phyloP scores from a whole-genome alignment of 2,329 filamentous ascomycete genomes.

The Aspergillus amoenus region DNA sequence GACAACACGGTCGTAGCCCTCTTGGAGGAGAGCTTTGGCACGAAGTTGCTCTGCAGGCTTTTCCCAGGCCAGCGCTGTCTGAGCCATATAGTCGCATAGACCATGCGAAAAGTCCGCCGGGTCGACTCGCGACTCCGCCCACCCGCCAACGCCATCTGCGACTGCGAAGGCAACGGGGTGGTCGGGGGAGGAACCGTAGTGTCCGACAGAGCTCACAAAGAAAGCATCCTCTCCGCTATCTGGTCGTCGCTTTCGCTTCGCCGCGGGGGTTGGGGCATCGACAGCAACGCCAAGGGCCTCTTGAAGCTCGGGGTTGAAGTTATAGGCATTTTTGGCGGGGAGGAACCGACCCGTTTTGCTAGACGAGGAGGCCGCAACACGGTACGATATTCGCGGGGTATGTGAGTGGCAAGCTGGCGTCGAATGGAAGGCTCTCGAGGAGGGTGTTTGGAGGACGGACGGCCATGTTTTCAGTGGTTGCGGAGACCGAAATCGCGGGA shows the following conservation, averaged over 20 bases:
- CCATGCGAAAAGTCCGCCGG: slow-evolving; percentile 94
- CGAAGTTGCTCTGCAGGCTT: slow-evolving; percentile 43
- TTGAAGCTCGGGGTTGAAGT: slow-evolving; percentile 60
- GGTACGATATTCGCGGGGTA: slow-evolving; percentile 58
- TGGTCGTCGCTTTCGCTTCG: slow-evolving; percentile 63
- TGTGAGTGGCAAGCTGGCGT: slow-evolving; percentile 25
- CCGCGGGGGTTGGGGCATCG: slow-evolving; percentile 48
- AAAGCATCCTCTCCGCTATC: slow-evolving; percentile 94
- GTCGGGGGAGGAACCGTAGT: slow-evolving; percentile 40
- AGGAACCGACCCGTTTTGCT: slow-evolving; percentile 70
- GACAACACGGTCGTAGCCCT: slow-evolving; percentile 79
- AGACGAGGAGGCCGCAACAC: slow-evolving; percentile 72
- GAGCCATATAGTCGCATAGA: slow-evolving; percentile 89
- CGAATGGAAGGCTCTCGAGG: slow-evolving; percentile 30
- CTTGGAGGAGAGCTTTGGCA: slow-evolving; percentile 72
- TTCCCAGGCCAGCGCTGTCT: slow-evolving; percentile 63
- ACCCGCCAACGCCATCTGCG: slow-evolving; percentile 93
- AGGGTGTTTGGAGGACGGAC: slow-evolving; percentile 1
- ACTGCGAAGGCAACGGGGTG: slow-evolving; percentile 73
- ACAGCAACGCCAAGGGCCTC: slow-evolving; percentile 37
- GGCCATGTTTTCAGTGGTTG: not conserved
- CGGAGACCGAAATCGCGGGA: slow-evolving; percentile 9
- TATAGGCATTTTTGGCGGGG: slow-evolving; percentile 67
- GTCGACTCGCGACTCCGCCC: slow-evolving; percentile 88
- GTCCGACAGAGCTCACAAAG: slow-evolving; percentile 80